Evolutionary conservation across 2,329 filamentous ascomycete genomes (phyloP).

Genomic region (Thielaviopsis musarum): DNA sequence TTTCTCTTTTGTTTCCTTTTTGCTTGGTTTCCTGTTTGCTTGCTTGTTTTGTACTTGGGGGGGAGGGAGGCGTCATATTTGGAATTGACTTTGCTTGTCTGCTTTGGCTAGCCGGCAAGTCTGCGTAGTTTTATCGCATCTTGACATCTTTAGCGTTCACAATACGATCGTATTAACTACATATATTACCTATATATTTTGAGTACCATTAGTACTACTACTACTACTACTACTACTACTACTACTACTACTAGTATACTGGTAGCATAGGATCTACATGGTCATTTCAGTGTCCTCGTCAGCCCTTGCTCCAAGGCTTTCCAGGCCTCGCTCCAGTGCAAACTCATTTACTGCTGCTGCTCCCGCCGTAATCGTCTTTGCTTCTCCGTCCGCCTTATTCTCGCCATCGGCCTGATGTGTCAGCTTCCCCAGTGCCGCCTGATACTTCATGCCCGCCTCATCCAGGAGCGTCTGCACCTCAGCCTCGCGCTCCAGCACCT

Average conservation of each 20-base stretch:
- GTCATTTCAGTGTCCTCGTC: not conserved
- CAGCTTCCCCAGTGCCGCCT: conserved; percentile 24
- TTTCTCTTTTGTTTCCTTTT: not conserved
- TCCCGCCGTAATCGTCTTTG: not conserved
- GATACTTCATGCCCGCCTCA: conserved; percentile 55
- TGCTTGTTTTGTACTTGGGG: not conserved
- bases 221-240: not conserved
- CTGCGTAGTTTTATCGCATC: not conserved
- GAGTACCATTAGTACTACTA: not conserved
- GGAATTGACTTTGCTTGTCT: not conserved
- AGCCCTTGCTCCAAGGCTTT: conserved; percentile 26
- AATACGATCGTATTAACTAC: not conserved
- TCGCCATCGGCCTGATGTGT: not conserved
- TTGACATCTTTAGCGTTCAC: not conserved
- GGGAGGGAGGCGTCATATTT: not conserved
- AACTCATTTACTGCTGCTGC: conserved; percentile 15
- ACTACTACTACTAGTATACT: not conserved
- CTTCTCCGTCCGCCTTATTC: not conserved
- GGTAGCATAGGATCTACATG: not conserved
- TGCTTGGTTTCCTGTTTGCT: not conserved
- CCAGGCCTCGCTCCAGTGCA: conserved; percentile 25
- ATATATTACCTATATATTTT: too few species aligned
- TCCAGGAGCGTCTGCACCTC: conserved; percentile 70
- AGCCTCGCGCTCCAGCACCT: conserved; percentile 51
- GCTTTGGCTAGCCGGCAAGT: not conserved